Base-by-base conservation (phyloP, 2,329 filamentous ascomycete genomes). In the Cladosporium sp. region DNA sequence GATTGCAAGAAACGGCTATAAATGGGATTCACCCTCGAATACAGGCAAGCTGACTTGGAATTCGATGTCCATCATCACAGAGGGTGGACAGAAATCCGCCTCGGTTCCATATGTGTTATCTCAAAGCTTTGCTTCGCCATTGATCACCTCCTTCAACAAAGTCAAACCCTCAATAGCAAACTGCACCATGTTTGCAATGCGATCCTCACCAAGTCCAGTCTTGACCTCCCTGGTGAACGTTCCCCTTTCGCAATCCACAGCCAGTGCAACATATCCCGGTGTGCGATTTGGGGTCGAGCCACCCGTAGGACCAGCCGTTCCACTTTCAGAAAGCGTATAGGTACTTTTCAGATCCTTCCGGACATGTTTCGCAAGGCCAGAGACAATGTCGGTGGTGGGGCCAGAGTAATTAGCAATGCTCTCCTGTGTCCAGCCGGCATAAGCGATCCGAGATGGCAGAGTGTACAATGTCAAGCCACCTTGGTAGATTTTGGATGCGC, bases 401-500 rank as follows among this genome's bases (percentile, higher is more conserved):
- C 85, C 85, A n/a, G 71, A 72, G 72, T 88, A 88, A 55, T 65
- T 66, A 19, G 76, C 74, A n/a, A 82, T 74, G 45, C 75, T 72
- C 5, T 78, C 78, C 52, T 80, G 72, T 0, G 82, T 85, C 85
- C 85, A 88, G 50, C 84, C 84, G 0, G 80, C 84, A 67, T 80
- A 86, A 34, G 80, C 78, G 58, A 84, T 74, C 59, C 83, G 79
- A 2, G 81, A 83, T 61, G 80, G 78, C 20, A 86, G 76, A 0
- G 83, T 85, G 74, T 86, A 86, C 42, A 85, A 75, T 0, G 84
- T 87, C 36, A 86, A 72, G n/a, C 85, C 85, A 58, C 85, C 84
- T 63, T 79, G 79, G 75, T 85, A 88, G 69, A 84, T 78, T 14
- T 71, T 70, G 5, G 79, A 83, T 17, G 85, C 84, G 38, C 85